Conservation (phyloP, 352 stramenopile species). For the Plasmopara halstedii region DNA sequence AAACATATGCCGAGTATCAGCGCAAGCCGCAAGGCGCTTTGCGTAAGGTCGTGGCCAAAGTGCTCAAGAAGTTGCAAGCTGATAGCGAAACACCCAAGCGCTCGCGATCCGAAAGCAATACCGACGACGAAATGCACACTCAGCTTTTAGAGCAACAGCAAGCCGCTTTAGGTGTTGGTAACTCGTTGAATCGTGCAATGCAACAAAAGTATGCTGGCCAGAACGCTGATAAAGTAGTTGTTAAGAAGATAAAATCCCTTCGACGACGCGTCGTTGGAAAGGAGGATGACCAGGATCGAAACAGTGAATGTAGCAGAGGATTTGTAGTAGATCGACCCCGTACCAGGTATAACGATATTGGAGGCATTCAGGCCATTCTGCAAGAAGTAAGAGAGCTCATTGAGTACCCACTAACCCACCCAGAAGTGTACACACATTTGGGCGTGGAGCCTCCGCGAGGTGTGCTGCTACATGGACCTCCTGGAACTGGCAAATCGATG, state of each 20-base stretch:
- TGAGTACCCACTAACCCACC: conserved; percentile 91
- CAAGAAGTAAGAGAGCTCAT: conserved; percentile 91
- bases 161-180: conserved; percentile 22
- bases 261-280: conserved; percentile 30
- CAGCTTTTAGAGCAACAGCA: conserved; percentile 38
- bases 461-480: conserved; percentile 89
- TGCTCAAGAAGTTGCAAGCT: conserved; percentile 51
- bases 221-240: conserved; percentile 24
- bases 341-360: conserved; percentile 85
- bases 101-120: conserved; percentile 42
- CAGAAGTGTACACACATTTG: conserved; percentile 90
- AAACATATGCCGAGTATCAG: conserved; percentile 81
- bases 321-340: conserved; percentile 71
- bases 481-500: conserved; percentile 92
- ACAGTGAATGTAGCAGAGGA: no score
- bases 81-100: conserved; percentile 36
- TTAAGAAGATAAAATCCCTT: conserved; percentile 71
- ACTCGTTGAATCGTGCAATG: conserved; percentile 76
- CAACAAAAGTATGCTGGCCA: conserved; percentile 55
- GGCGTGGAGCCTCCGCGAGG: conserved; percentile 88
- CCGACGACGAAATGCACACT: conserved; percentile 60
- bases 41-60: conserved; percentile 61
- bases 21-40: conserved; percentile 68
- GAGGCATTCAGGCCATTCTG: conserved; percentile 81
- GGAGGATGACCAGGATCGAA: no score